Percentiles rank a stretch among this genome's conserved stretches.
These are phyloP conservation scores for Volvariella volvacea DNA, from an alignment of 1,284 basidiomycete species.

Conservation along the genomic window DNA sequence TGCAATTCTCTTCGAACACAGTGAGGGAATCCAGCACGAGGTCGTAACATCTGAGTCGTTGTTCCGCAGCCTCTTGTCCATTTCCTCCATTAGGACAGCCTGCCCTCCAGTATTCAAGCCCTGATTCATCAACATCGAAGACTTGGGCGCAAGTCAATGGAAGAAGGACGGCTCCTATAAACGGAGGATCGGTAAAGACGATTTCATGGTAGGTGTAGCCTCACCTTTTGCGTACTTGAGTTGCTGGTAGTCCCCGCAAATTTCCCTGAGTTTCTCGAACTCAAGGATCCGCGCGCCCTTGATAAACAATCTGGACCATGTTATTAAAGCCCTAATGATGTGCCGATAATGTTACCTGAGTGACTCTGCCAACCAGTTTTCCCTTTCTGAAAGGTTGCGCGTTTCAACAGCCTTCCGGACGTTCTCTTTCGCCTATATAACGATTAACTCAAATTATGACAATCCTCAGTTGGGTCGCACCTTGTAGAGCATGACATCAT, in stretches of 20 bases:
- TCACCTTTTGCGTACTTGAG: constrained; percentile 77
- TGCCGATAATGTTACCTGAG: constrained; percentile 46
- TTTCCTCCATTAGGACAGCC: constrained; percentile 59
- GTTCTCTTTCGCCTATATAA: constrained; percentile 80
- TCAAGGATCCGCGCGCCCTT: constrained; percentile 85
- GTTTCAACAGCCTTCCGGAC: constrained; percentile 87
- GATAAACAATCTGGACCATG: constrained; percentile 64
- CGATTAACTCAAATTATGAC: constrained; percentile 7
- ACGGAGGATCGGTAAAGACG: constrained; percentile 5
- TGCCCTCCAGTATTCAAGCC: constrained; percentile 72
- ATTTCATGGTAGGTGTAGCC: constrained; percentile 3
- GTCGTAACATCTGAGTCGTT: constrained; percentile 74
- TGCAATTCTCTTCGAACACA: constrained; percentile 67
- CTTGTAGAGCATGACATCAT: constrained; percentile 98
- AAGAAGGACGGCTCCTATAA: constrained; percentile 76
- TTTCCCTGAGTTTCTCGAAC: constrained; percentile 79
- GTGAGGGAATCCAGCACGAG: constrained; percentile 78
- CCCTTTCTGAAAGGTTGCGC: constrained; percentile 62
- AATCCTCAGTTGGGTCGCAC: constrained; percentile 26
- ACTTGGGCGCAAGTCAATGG: constrained; percentile 81
- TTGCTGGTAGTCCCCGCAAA: constrained; percentile 82
- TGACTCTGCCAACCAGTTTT: constrained; percentile 76
- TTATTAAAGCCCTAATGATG: constrained; percentile 4
- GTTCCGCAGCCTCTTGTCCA: constrained; percentile 52
- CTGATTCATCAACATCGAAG: constrained; percentile 74